phyloP scores from a whole-genome alignment of 208 protist species.

The Phytomonas sp. region DNA sequence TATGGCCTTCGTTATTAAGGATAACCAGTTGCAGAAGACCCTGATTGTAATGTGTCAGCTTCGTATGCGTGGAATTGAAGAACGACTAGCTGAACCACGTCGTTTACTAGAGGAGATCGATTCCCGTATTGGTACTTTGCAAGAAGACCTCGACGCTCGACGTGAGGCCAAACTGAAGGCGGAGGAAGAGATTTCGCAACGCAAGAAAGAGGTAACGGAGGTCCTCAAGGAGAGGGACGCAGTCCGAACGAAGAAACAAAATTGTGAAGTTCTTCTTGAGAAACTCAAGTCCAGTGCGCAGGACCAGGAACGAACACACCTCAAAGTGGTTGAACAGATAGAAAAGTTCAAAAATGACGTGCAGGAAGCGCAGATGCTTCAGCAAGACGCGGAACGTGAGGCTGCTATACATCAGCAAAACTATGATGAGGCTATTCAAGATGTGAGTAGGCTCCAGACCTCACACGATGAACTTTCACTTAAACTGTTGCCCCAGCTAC shows the following conservation, averaged over 20 bases:
- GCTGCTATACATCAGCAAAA: slow-evolving; percentile 76
- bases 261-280: slow-evolving; percentile 62
- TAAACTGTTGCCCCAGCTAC: slow-evolving; percentile 61
- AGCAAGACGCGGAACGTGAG: slow-evolving; percentile 79
- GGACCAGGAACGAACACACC: slow-evolving; percentile 57
- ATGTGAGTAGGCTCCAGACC: slow-evolving; percentile 27
- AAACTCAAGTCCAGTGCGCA: slow-evolving; percentile 61
- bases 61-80: slow-evolving; percentile 58
- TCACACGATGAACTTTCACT: slow-evolving; percentile 70
- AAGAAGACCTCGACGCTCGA: slow-evolving; percentile 33
- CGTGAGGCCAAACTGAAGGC: slow-evolving; percentile 31
- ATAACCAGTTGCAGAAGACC: slow-evolving; percentile 89
- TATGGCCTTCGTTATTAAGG: slow-evolving; percentile 90
- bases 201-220: slow-evolving; percentile 64
- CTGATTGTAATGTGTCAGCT: slow-evolving; percentile 91
- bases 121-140: slow-evolving; percentile 38
- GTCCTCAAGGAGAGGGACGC: slow-evolving; percentile 50
- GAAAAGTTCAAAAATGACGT: slow-evolving; percentile 84
- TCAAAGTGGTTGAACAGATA: slow-evolving; percentile 61
- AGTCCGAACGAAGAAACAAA: slow-evolving; percentile 43
- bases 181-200: slow-evolving; percentile 38
- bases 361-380: slow-evolving; percentile 61
- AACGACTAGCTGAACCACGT: slow-evolving; percentile 68
- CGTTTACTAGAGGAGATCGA: slow-evolving; percentile 64
- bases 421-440: slow-evolving; percentile 55